Conservation (phyloP, 108 stramenopile species). For the Skeletonema costatum region DNA sequence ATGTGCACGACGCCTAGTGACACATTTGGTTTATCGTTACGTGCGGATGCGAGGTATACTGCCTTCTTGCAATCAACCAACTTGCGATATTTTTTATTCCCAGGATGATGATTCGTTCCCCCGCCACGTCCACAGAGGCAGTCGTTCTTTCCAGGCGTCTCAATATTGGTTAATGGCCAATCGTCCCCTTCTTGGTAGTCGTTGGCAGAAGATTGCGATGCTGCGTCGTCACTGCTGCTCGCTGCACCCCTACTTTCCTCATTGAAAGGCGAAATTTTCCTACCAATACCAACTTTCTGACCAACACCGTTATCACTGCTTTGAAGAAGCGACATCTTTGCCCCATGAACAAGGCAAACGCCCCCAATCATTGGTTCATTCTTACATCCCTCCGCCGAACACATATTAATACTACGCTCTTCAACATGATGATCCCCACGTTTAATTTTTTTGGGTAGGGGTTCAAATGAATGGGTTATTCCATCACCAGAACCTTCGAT, state of each 20-base stretch:
- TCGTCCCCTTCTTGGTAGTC: not conserved
- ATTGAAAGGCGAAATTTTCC: not conserved
- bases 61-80: not conserved
- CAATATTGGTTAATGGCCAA: not conserved
- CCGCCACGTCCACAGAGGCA: conserved; percentile 3
- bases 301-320: not conserved
- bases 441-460: not conserved
- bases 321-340: not conserved
- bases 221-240: not conserved
- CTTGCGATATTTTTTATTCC: conserved; percentile 1
- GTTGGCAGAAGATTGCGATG: not conserved
- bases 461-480: not conserved
- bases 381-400: not conserved
- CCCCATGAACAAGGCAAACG: not conserved
- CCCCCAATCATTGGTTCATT: not conserved
- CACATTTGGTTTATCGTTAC: not conserved
- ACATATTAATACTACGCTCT: not conserved
- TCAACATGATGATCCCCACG: not conserved
- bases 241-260: not conserved
- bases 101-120: not conserved
- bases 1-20: not conserved
- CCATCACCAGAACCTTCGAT: not conserved
- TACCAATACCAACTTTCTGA: not conserved
- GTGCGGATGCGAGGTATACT: not conserved
- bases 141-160: not conserved